Evolutionary conservation across 75 land plant species (phyloP).

Genomic region (Picea sitchensis): DNA sequence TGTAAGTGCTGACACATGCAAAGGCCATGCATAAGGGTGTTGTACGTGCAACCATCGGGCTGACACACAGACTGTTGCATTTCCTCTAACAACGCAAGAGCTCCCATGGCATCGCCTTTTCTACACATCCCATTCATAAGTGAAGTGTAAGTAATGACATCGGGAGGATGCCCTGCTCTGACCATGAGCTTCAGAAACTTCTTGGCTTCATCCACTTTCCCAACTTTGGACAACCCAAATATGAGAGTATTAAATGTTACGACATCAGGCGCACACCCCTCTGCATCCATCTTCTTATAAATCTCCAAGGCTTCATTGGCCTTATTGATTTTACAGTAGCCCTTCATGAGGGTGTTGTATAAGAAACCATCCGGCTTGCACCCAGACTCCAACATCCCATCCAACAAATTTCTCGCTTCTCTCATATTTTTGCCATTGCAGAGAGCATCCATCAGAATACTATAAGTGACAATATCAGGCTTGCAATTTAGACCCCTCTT

Average conservation of each 20-base stretch:
- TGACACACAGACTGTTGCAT: slow-evolving; percentile 57
- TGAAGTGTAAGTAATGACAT: slow-evolving; percentile 55
- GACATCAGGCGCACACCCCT: slow-evolving; percentile 54
- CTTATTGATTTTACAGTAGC: slow-evolving; percentile 39
- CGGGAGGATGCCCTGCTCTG: slow-evolving; percentile 54
- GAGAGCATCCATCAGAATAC: slow-evolving; percentile 56
- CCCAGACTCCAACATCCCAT: slow-evolving; percentile 25
- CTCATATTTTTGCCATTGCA: slow-evolving; percentile 41
- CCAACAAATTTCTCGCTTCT: slow-evolving; percentile 46
- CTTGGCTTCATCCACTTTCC: slow-evolving; percentile 47
- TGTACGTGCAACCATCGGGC: slow-evolving; percentile 76
- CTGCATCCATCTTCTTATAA: slow-evolving; percentile 59
- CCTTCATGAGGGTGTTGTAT: slow-evolving; percentile 70
- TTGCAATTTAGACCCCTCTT: background rate
- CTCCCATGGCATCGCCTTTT: slow-evolving; percentile 36
- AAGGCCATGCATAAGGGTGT: slow-evolving; percentile 60
- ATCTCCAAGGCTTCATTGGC: slow-evolving; percentile 36
- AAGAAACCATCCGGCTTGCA: slow-evolving; percentile 64
- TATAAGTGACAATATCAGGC: slow-evolving; percentile 66
- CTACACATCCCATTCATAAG: slow-evolving; percentile 68
- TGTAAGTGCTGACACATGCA: slow-evolving; percentile 54
- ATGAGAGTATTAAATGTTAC: slow-evolving; percentile 73
- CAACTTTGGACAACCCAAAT: slow-evolving; percentile 55
- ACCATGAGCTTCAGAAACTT: slow-evolving; percentile 43
- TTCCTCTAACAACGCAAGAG: slow-evolving; percentile 52